Base-by-base conservation (phyloP, 768 basidiomycete genomes). In the Serendipita sp. region DNA sequence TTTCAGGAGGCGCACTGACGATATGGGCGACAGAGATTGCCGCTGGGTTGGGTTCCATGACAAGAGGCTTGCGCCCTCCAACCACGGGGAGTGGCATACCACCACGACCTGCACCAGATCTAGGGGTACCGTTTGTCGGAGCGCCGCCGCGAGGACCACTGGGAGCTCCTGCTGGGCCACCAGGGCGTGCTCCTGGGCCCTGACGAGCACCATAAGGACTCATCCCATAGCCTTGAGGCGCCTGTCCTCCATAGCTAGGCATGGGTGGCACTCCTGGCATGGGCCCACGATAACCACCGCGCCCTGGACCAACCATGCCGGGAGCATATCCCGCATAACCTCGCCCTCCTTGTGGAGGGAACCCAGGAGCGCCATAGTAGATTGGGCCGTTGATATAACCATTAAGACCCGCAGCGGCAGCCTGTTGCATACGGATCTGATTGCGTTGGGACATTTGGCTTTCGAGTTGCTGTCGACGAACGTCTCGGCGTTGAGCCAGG, bases 391-490 rank as follows among this genome's bases (percentile, higher is more conserved):
- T 83, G 78, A 94, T 82, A 79, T 89, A 88, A 66, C 87, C 84
- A 67, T 83, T 82, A 65, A 94, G 80, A 62, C 84, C 89, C 68
- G 88, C 87, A 52, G 90, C 89, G 66, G 88, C 91, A 66, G 89
- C 88, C 79, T 97, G 95, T 72, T 94, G 92, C 83, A 94, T 87
- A 67, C 95, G 82, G 73, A 94, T 91, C 76, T 97, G 91, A 76
- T 91, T 89, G 73, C 96, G 92, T 77, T 97, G 93, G 67, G 91
- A 91, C 72, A 97, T 94, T 80, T 98, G 96, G 72, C 89, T 93
- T 79, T 98, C 96, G 69, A 99, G 83, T 75, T 98, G 94, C 75
- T 98, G 95, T 72, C 94, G 84, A 74, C 96, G 90, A 71, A 96
- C 90, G 72, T 99, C 96, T 67, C 93, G 92, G 69, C 95, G 91